Percentiles rank a stretch among this genome's conserved stretches.
Evolutionary conservation across 1,284 basidiomycete species (phyloP).

Genomic region (Heterobasidion annosum): DNA sequence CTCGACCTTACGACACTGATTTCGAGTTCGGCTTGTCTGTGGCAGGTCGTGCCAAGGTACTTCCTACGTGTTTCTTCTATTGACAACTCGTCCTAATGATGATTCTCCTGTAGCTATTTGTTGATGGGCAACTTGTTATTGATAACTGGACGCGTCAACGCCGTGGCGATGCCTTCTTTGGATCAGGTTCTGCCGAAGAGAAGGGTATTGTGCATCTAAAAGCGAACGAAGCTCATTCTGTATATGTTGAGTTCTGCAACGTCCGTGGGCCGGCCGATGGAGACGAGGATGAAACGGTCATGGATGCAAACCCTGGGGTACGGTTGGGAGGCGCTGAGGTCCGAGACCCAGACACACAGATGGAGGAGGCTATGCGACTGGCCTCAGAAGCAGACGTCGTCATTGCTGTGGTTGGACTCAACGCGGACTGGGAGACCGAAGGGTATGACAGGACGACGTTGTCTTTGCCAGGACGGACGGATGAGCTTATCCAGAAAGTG

Average conservation of each 20-base stretch:
- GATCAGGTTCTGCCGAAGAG: constrained; percentile 45
- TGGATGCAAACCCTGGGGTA: constrained; percentile 40
- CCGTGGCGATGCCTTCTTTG: constrained; percentile 62
- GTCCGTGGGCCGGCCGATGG: constrained; percentile 37
- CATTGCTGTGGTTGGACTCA: constrained; percentile 57
- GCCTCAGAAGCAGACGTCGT: constrained; percentile 55
- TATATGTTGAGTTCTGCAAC: constrained; percentile 57
- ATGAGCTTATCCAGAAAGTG: constrained; percentile 53
- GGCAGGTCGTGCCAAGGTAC: constrained; percentile 49
- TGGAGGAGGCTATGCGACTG: constrained; percentile 44
- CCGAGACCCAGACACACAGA: constrained; percentile 35
- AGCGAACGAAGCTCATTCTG: constrained; percentile 35
- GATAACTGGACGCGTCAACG: constrained; percentile 66
- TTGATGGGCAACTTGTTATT: constrained; percentile 52
- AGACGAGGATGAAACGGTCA: constrained; percentile 35
- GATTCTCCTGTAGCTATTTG: constrained; percentile 49
- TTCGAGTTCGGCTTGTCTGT: constrained; percentile 70
- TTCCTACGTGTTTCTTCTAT: not conserved
- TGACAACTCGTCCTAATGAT: not conserved
- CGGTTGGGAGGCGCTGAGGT: constrained; percentile 54
- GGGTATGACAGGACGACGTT: constrained; percentile 57
- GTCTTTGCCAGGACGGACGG: constrained; percentile 48
- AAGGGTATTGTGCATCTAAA: constrained; percentile 36
- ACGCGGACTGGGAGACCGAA: constrained; percentile 58
- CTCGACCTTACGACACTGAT: constrained; percentile 36